phyloP scores from a whole-genome alignment of 2,329 filamentous ascomycete species.

The Botrytis deweyae region DNA sequence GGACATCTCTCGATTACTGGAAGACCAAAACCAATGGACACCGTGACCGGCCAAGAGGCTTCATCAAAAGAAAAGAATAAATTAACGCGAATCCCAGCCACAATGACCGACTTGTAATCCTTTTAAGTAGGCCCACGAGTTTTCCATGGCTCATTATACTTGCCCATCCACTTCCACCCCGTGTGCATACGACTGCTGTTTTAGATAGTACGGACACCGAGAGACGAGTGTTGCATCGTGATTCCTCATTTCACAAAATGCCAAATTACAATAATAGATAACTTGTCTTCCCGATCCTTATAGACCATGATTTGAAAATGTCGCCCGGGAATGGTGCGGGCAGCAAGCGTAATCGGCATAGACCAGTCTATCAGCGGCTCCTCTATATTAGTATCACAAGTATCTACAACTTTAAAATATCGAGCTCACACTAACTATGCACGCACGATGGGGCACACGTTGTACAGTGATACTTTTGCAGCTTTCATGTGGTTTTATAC shows the following conservation, averaged over 20 bases:
- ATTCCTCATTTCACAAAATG: background rate
- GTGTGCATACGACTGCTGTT: background rate
- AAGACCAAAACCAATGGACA: background rate
- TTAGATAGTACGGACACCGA: background rate
- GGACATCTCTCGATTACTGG: conserved; percentile 56
- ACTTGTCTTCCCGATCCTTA: background rate
- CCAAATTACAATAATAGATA: background rate
- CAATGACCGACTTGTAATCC: background rate
- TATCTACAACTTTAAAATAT: background rate
- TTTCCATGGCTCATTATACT: background rate
- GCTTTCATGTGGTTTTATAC: background rate
- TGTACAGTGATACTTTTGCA: background rate
- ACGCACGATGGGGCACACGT: background rate
- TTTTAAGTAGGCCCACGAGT: background rate
- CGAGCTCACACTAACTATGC: background rate
- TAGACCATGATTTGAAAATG: background rate
- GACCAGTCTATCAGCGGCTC: too few relatives aligned
- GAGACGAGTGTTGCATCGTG: background rate
- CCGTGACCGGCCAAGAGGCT: background rate
- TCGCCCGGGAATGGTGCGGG: too few relatives aligned
- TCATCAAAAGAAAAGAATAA: background rate
- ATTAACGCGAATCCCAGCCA: background rate
- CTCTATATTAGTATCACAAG: background rate
- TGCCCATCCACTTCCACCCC: background rate
- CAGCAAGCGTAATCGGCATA: background rate